These are phyloP conservation scores for Fusarium brachygibbosum DNA, from an alignment of 2,329 filamentous ascomycete genomes.

Conservation along the genomic window DNA sequence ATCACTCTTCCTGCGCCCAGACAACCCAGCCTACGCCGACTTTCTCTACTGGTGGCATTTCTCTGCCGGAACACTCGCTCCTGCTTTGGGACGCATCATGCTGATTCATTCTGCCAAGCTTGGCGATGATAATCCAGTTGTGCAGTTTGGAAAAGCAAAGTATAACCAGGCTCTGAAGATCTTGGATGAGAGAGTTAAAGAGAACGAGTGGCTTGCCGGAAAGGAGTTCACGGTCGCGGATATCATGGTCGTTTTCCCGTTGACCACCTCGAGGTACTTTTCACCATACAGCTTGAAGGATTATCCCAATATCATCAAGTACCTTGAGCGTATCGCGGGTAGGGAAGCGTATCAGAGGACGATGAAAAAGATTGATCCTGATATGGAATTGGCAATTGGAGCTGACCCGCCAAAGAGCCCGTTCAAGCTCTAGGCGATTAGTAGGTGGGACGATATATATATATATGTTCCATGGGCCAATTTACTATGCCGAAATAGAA, in stretches of 20 bases:
- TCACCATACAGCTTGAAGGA: constrained; percentile 57
- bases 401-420: constrained; percentile 36
- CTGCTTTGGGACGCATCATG: constrained; percentile 56
- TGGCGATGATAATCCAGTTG: constrained; percentile 42
- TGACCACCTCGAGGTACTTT: constrained; percentile 73
- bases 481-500: no score
- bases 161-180: constrained; percentile 60
- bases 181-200: constrained; percentile 63
- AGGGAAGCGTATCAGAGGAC: constrained; percentile 63
- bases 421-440: constrained; percentile 12
- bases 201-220: constrained; percentile 70
- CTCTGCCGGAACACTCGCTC: constrained; percentile 61
- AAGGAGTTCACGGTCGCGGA: constrained; percentile 74
- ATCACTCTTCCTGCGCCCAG: constrained; percentile 60
- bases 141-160: constrained; percentile 51
- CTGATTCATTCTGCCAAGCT: constrained; percentile 43
- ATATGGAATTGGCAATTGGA: constrained; percentile 54
- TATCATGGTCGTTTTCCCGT: constrained; percentile 71
- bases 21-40: constrained; percentile 65
- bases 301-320: constrained; percentile 61
- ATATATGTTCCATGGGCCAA: not conserved
- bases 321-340: constrained; percentile 59
- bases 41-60: constrained; percentile 77
- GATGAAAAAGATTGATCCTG: constrained; percentile 64
- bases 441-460: not conserved